phyloP scores from a whole-genome alignment of 345 rosid species.

The Salix exigua region DNA sequence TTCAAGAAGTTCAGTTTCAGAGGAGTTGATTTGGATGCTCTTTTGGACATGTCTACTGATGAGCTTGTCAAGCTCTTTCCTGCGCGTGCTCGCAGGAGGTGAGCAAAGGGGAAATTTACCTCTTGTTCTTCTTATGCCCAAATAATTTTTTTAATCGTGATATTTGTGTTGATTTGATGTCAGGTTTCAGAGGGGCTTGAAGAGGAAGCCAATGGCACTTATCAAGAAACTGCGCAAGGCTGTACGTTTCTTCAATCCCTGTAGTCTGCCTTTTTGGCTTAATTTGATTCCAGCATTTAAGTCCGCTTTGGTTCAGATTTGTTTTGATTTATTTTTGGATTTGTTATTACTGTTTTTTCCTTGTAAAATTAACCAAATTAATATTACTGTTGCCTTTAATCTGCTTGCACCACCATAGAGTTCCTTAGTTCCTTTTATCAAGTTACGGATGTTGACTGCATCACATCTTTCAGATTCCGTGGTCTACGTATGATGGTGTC shows the following conservation, averaged over 20 bases:
- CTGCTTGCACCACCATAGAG: background rate
- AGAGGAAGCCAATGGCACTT: conserved; percentile 39
- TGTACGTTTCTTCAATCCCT: conserved; percentile 2
- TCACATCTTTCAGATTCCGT: too few relatives aligned
- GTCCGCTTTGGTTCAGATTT: too few relatives aligned
- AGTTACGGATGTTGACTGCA: too few relatives aligned
- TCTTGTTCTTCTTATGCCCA: background rate
- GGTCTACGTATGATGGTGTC: too few relatives aligned
- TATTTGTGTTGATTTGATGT: too few relatives aligned
- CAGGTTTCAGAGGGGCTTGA: conserved; percentile 88
- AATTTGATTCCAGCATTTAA: background rate
- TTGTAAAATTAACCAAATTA: too few relatives aligned
- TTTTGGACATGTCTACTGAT: conserved; percentile 93
- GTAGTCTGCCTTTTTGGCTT: background rate
- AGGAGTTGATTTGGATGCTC: conserved; percentile 73
- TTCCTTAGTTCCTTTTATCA: too few relatives aligned
- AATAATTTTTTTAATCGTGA: background rate
- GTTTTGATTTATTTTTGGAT: too few relatives aligned
- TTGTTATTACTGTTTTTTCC: too few relatives aligned
- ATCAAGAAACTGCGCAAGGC: conserved; percentile 38
- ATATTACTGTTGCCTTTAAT: background rate
- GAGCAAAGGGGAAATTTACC: too few relatives aligned
- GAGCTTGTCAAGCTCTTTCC: conserved; percentile 88
- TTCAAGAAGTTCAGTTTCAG: conserved; percentile 71
- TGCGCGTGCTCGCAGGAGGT: conserved; percentile 95